Percentiles rank a stretch among this genome's conserved stretches.
phyloP scores from a whole-genome alignment of 2,329 filamentous ascomycete genomes.

The Pseudogymnoascus sp. region DNA sequence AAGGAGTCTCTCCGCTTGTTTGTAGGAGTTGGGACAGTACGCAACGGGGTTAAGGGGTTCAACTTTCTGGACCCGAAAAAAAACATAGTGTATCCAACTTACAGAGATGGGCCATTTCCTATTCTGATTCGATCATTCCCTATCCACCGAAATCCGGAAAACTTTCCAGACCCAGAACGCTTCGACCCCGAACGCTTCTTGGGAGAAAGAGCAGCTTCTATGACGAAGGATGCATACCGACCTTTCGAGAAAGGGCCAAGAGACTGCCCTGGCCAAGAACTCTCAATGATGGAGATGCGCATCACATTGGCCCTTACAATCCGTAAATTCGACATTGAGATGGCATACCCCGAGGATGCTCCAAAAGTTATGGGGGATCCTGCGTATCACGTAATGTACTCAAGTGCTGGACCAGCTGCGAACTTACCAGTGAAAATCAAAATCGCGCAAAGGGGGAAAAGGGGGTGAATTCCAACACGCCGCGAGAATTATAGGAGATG shows the following conservation, averaged over 20 bases:
- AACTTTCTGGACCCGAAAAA: neutral
- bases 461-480: too few species aligned
- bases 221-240: constrained; percentile 39
- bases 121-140: constrained; percentile 11
- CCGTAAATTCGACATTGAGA: constrained; percentile 39
- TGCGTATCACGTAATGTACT: neutral
- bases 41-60: constrained; percentile 8
- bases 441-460: neutral
- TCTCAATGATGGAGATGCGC: constrained; percentile 42
- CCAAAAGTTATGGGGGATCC: neutral
- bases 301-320: constrained; percentile 39
- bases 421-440: neutral
- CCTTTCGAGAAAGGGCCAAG: constrained; percentile 47
- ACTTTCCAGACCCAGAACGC: constrained; percentile 35
- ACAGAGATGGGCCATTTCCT: constrained; percentile 11
- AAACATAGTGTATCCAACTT: neutral
- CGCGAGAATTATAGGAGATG: too few species aligned
- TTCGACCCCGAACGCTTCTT: constrained; percentile 44
- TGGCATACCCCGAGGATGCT: neutral
- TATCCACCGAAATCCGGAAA: constrained; percentile 30
- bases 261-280: constrained; percentile 49
- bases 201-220: constrained; percentile 24
- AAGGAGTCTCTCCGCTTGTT: constrained; percentile 17
- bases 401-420: neutral
- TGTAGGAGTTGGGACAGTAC: constrained; percentile 12